These are phyloP conservation scores for Starmerella geochares DNA, from an alignment of 805 yeast genomes.

Conservation along the genomic window DNA sequence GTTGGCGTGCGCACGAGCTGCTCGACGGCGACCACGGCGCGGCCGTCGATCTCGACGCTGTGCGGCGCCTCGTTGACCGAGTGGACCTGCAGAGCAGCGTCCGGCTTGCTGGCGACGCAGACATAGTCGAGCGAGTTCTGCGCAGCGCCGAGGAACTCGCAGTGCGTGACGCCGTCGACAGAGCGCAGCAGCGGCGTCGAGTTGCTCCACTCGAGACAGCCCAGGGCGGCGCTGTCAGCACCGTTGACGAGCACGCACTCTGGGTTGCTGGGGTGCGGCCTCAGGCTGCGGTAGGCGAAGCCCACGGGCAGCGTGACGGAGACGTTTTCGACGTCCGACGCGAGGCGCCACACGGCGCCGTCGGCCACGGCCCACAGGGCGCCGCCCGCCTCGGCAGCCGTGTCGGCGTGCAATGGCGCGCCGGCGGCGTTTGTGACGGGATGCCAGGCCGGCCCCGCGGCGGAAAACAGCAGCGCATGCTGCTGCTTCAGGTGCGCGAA, in stretches of 20 bases:
- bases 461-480: background rate
- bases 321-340: background rate
- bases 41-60: background rate
- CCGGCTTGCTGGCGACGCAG: background rate
- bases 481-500: background rate
- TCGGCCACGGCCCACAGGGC: background rate
- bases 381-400: background rate
- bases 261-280: background rate
- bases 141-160: conserved; percentile 1
- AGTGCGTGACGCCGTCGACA: background rate
- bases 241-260: conserved; percentile 3
- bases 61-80: background rate
- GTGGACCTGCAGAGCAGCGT: background rate
- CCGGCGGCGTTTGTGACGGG: background rate
- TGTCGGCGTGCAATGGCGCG: background rate
- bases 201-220: background rate
- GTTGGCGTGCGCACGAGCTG: conserved; percentile 7
- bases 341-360: background rate
- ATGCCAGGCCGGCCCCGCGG: background rate
- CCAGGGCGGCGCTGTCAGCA: background rate
- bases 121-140: background rate
- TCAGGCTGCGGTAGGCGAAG: background rate
- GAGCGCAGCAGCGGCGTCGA: background rate
- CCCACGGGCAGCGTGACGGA: conserved; percentile 1
- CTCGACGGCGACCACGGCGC: background rate